Conservation (phyloP, 2,329 filamentous ascomycete species). For the Hypoxylon sp. region DNA sequence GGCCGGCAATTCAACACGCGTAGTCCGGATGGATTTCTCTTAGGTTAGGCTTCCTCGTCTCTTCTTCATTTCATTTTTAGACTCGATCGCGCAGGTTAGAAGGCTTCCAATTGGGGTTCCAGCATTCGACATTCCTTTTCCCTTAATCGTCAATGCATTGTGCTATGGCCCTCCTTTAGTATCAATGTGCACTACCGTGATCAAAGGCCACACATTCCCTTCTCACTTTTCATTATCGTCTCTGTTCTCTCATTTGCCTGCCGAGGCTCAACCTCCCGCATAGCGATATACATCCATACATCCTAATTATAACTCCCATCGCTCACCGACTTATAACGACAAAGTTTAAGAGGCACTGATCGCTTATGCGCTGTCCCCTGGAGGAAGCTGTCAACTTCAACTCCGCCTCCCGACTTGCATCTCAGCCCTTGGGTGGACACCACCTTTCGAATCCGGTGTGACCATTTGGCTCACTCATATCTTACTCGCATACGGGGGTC, state of each 20-base stretch:
- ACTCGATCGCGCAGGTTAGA: constrained; percentile 23
- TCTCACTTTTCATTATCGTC: constrained; percentile 19
- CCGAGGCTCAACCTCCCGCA: constrained; percentile 18
- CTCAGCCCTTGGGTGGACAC: constrained; percentile 31
- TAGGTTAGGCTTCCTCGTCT: constrained; percentile 27
- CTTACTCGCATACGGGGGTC: constrained; percentile 31
- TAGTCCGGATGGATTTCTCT: constrained; percentile 17
- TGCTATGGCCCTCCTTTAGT: constrained; percentile 24
- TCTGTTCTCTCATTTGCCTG: constrained; percentile 14
- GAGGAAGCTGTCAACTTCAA: constrained; percentile 29
- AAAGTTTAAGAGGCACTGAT: constrained; percentile 27
- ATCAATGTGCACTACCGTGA: constrained; percentile 29
- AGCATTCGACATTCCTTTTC: not conserved
- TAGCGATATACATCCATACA: constrained; percentile 40
- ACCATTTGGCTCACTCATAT: constrained; percentile 24
- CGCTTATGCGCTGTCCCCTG: constrained; percentile 27
- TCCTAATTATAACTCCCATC: constrained; percentile 7
- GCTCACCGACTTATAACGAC: constrained; percentile 21
- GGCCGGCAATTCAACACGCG: constrained; percentile 20
- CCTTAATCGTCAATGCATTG: constrained; percentile 13
- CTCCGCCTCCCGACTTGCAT: constrained; percentile 34
- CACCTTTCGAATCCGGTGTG: constrained; percentile 24
- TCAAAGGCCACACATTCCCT: constrained; percentile 27
- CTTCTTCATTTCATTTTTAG: constrained; percentile 24
- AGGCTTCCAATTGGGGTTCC: constrained; percentile 14